Base-by-base conservation (phyloP, 352 stramenopile genomes). In the Saprolegnia diclina region DNA sequence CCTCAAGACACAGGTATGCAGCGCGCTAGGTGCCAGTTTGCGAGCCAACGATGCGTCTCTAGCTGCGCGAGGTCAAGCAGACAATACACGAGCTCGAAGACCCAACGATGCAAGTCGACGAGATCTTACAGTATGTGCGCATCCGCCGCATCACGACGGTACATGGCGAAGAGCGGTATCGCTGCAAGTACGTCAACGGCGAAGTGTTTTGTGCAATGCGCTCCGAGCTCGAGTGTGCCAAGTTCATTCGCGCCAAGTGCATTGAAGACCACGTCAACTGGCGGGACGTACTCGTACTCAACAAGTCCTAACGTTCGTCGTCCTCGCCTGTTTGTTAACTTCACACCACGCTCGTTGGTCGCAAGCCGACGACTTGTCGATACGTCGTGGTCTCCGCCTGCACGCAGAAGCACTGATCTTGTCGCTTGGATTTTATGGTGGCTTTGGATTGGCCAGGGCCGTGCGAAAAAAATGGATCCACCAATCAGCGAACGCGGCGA, bases 11-110 rank as follows among this genome's bases (percentile, higher is more conserved):
- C 24, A 42, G 52, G 52, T 59, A 59, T 35, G 29, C n/a, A n/a
- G n/a, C n/a, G n/a, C n/a, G n/a, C n/a, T n/a, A n/a, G n/a, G n/a
- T n/a, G n/a, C n/a, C n/a, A n/a, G n/a, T n/a, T n/a, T n/a, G n/a
- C 13, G 11, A 59, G 13, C 13, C 11, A 3, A 59, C 52, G 11
- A 4, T 7, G 16, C 19, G 13, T 16, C 11, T 42, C 11, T 59
- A 59, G 52, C 52, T 59, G 24, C 52, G 52, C 13, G 52, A 59
- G 35, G 52, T 24, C 24, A 59, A 59, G 35, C 52, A 59, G 19
- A 59, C 52, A 24, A 59, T 59, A 21, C 52, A 26, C 2, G 52
- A 59, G 35, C 52, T 42, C 7, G 52, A 59, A 24, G 52, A 59
- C 9, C 52, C 52, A 3, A 9, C 11, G 35, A 59, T 59, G 4